Evolutionary conservation across 2,329 filamentous ascomycete genomes (phyloP), one percentile per base, ranked within the genome.

Genomic region (Colletotrichum godetiae): DNA sequence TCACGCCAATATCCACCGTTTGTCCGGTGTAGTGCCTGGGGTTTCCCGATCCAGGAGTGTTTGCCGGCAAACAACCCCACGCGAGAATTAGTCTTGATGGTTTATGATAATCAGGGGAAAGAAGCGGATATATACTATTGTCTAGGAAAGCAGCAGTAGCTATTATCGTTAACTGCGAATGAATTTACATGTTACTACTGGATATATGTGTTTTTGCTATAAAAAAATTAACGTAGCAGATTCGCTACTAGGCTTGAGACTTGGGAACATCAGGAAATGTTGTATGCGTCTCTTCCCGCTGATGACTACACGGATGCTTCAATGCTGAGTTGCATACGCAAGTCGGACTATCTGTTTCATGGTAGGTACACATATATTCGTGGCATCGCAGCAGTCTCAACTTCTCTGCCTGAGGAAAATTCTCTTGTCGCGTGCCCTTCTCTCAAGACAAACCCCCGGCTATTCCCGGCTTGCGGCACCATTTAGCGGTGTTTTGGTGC

Each of bases 1-100:
- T 35, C 42, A 64, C 24, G 42, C n/a, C 33, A 61, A 68, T 52
- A 72, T 58, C 67, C 60, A 61, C 70, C 22, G 10, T 46, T 60
- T 56, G 19, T 35, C 60, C 60, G 46, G 29, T 19, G 42, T 65
- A 65, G 56, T 69, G 67, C 67, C 67, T 73, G 22, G 52, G 56
- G 19, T 31, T 73, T 68, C 68, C 64, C 49, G 31, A 62, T 72
- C 7, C 15, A 61, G 68, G 64, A 68, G 52, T 52, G 7, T 2
- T 27, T 42, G 19, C 57, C 31, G 33, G 31, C 8, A 10, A 42
- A 4, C n/a, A 12, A 24, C 33, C 33, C 62, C 58, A 27, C 66
- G 59, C 49, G 31, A 68, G 33, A 22, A 68, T 19, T 49, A 49
- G 37, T 42, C 19, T 49, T 22, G 7, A 10, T n/a, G 33, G 62